Evolutionary conservation across 768 basidiomycete species (phyloP), one percentile per base, ranked within the genome.

Genomic region (Agrocybe pediades): DNA sequence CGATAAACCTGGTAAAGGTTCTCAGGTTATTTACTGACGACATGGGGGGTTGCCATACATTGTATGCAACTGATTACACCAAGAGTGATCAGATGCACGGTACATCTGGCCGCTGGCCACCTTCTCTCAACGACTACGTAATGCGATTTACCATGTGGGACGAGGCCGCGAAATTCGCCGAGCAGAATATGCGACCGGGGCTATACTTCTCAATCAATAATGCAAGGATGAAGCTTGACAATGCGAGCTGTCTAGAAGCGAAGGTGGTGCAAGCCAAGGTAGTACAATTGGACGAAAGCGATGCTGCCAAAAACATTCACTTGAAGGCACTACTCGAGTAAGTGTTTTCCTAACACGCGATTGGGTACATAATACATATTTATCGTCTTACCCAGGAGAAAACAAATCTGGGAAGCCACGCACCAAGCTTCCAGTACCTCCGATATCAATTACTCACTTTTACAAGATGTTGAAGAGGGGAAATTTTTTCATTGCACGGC

Each of bases 21-120:
- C 53, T 87, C 9, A 66, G 77, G 47, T 76, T 77, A 45, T 20
- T 55, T 43, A 78, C 73, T 53, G 61, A 70, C n/a, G 66, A 69
- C 29, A 48, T 46, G 24, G 49, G 66, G 59, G 6, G 15, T 46
- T 69, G 77, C 2, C 74, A 76, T 53, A 76, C 68, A 25, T 54
- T 88, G 11, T 87, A 81, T 63, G 84, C 86, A 46, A 88, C 87
- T 1, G 87, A 89, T 59, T 88, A 86, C 61, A 85, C 86, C 6
- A 58, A 55, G 39, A 83, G 81, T 49, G 44, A 68, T 4, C 54
- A 58, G 6, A 60, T 74, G 40, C 51, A 51, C 3, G 61, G 70
- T 11, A 41, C 25, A 2, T 40, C 39, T 15, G 56, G 73, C n/a
- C 68, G 73, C 49, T 85, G 81, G 63, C 73, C 79, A 9, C 62